These are phyloP conservation scores for Trichoderma asperelloides DNA, from an alignment of 495 filamentous ascomycete genomes.

Conservation along the genomic window DNA sequence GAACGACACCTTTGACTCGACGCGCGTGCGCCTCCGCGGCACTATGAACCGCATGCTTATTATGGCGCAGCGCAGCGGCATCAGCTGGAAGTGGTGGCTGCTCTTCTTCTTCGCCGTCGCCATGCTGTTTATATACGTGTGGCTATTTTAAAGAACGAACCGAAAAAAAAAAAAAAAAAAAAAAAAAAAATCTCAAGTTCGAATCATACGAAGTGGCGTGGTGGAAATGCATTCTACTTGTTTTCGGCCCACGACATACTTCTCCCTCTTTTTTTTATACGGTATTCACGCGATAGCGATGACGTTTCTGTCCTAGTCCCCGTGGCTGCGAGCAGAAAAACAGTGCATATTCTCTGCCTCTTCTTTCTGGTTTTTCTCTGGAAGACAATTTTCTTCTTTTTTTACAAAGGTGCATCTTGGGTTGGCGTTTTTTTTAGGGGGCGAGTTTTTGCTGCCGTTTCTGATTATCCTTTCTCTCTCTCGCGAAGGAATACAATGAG, in stretches of 20 bases:
- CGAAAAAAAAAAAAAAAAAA: no score
- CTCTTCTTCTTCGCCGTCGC: slow-evolving; percentile 75
- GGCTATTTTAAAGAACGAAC: slow-evolving; percentile 56
- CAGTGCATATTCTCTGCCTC: no score
- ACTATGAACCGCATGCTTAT: slow-evolving; percentile 96
- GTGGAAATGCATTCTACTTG: no score
- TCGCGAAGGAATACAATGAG: not conserved
- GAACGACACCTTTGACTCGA: slow-evolving; percentile 86
- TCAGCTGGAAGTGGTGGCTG: slow-evolving; percentile 92
- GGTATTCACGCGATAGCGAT: no score
- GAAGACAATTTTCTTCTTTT: no score
- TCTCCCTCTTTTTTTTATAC: no score
- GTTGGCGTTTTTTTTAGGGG: not conserved
- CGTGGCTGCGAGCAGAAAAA: no score
- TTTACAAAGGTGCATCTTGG: not conserved
- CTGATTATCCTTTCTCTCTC: not conserved
- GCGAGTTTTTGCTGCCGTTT: not conserved
- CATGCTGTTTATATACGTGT: slow-evolving; percentile 80
- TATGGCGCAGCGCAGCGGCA: slow-evolving; percentile 89
- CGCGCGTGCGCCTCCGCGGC: slow-evolving; percentile 65
- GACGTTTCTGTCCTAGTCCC: no score
- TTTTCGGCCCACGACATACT: no score
- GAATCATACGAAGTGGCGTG: no score
- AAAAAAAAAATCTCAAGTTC: not conserved
- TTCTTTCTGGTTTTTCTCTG: no score